Conservation (phyloP, 108 stramenopile genomes). For the Schizochytrium sp. region DNA sequence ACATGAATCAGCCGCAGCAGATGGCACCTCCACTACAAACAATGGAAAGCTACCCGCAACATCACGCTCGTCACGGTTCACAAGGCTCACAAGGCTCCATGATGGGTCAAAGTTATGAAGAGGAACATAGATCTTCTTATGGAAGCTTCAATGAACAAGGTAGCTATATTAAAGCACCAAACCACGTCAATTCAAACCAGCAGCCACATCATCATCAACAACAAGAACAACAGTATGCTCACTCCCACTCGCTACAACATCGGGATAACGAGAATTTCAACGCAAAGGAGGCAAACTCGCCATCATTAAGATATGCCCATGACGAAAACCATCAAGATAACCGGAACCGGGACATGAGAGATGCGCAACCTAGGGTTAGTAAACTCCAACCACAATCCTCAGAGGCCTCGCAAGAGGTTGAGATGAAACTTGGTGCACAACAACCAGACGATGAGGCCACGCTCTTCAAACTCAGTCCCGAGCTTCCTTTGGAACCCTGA, state of each 20-base stretch:
- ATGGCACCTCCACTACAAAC: too few relatives aligned
- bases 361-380: not conserved
- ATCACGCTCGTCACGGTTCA: too few relatives aligned
- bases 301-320: too few relatives aligned
- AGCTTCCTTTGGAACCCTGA: not conserved
- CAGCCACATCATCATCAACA: not conserved
- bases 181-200: not conserved
- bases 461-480: conserved; percentile 18
- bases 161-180: not conserved
- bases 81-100: too few relatives aligned
- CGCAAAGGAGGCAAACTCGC: too few relatives aligned
- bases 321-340: too few relatives aligned
- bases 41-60: too few relatives aligned
- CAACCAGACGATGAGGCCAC: not conserved
- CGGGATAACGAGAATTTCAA: not conserved
- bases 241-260: not conserved
- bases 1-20: not conserved
- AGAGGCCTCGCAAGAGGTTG: conserved; percentile 13
- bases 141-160: too few relatives aligned
- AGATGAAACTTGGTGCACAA: conserved; percentile 4
- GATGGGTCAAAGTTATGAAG: too few relatives aligned
- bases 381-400: not conserved
- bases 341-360: too few relatives aligned
- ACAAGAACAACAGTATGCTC: not conserved
- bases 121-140: too few relatives aligned